A percentile compares a stretch with the other conserved stretches of the same genome.
These are phyloP conservation scores for Diplodia mutila DNA, from an alignment of 2,329 filamentous ascomycete species.

Conservation along the genomic window DNA sequence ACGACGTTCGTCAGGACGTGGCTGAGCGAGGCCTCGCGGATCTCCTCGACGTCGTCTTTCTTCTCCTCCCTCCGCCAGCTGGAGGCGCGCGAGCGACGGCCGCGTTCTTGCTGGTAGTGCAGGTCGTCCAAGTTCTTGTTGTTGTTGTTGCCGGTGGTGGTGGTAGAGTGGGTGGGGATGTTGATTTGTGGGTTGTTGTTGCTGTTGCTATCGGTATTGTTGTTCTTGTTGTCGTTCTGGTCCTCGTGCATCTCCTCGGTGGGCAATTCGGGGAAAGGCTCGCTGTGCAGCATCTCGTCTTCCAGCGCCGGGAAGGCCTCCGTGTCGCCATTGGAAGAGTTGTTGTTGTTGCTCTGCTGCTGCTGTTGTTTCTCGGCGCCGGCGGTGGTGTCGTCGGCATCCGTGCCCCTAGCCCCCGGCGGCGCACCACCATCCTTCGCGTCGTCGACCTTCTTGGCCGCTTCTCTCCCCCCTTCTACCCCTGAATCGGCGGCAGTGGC, in stretches of 20 bases:
- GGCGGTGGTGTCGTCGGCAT: background rate
- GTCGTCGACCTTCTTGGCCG: background rate
- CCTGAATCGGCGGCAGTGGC: background rate
- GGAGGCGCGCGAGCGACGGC: background rate
- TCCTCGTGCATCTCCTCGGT: background rate
- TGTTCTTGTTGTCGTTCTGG: background rate
- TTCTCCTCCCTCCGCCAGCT: slow-evolving; percentile 12
- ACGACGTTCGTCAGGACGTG: slow-evolving; percentile 57
- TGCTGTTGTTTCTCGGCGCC: background rate
- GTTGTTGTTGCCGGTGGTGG: background rate
- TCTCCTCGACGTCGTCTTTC: slow-evolving; percentile 30
- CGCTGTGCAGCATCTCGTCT: background rate
- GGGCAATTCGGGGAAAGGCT: background rate
- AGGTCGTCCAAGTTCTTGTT: background rate
- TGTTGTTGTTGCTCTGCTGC: background rate
- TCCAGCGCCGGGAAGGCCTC: slow-evolving; percentile 2
- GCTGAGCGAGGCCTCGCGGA: slow-evolving; percentile 50
- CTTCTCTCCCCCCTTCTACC: too few species aligned
- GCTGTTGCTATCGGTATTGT: background rate
- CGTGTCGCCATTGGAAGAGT: slow-evolving; percentile 26
- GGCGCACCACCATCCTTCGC: background rate
- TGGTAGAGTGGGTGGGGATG: background rate
- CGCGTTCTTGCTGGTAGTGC: background rate
- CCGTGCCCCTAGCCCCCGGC: background rate
- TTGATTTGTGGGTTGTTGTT: background rate